Evolutionary conservation across 2,329 filamentous ascomycete species (phyloP).

Genomic region (Fusarium caatingaense): DNA sequence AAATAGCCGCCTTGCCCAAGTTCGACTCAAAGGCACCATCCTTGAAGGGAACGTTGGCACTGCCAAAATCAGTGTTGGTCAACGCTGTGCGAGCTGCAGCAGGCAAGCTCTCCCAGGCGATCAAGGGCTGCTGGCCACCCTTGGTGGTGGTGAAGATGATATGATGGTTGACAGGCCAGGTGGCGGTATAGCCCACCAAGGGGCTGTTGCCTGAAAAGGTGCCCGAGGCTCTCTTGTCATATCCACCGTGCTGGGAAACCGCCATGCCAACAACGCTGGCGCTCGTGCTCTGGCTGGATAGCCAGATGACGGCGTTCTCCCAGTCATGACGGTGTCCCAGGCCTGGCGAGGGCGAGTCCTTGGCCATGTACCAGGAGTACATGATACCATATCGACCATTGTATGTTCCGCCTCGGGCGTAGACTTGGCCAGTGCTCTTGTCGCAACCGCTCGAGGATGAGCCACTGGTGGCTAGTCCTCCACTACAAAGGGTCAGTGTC

Average conservation of each 20-base stretch:
- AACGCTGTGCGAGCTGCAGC: slow-evolving; percentile 53
- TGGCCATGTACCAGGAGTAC: slow-evolving; percentile 62
- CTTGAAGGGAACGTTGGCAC: slow-evolving; percentile 58
- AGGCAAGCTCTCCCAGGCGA: slow-evolving; percentile 58
- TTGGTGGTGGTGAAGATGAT: slow-evolving; percentile 51
- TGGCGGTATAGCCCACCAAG: slow-evolving; percentile 51
- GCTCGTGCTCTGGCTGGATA: slow-evolving; percentile 42
- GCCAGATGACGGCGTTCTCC: slow-evolving; percentile 46
- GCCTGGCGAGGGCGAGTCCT: slow-evolving; percentile 50
- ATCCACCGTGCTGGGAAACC: slow-evolving; percentile 54
- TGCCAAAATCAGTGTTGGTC: slow-evolving; percentile 55
- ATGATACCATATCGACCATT: slow-evolving; percentile 54
- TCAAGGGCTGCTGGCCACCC: slow-evolving; percentile 56
- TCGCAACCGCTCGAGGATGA: slow-evolving; percentile 49
- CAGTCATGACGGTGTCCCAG: slow-evolving; percentile 49
- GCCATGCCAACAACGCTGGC: slow-evolving; percentile 50
- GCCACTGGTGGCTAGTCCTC: slow-evolving; percentile 51
- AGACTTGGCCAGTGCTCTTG: slow-evolving; percentile 53
- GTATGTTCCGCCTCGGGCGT: slow-evolving; percentile 51
- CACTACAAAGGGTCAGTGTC: slow-evolving; percentile 38
- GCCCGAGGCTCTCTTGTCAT: slow-evolving; percentile 44
- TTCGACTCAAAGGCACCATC: slow-evolving; percentile 45
- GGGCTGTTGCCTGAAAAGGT: slow-evolving; percentile 46
- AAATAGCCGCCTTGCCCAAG: slow-evolving; percentile 36
- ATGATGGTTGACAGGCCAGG: slow-evolving; percentile 51